phyloP scores from a whole-genome alignment of 2,329 filamentous ascomycete genomes.

The Diaporthe humulicola region DNA sequence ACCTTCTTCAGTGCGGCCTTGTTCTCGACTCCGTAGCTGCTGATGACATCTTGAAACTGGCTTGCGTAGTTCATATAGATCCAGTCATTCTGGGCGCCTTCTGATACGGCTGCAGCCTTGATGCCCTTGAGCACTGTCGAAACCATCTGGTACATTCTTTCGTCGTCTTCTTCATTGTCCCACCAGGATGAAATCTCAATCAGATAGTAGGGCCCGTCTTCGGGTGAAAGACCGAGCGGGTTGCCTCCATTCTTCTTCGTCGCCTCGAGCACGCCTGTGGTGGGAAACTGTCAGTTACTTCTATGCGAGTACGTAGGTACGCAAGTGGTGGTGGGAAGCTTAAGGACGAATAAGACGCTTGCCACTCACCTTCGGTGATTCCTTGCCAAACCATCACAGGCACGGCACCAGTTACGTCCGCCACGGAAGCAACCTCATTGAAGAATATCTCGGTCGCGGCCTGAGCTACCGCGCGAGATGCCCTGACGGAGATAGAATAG shows the following conservation, averaged over 20 bases:
- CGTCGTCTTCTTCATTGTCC: constrained; percentile 41
- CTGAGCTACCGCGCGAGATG: constrained; percentile 40
- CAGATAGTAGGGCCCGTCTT: constrained; percentile 45
- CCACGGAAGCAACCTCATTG: constrained; percentile 28
- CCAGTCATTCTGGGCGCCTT: constrained; percentile 42
- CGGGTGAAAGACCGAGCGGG: constrained; percentile 49
- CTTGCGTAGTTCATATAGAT: constrained; percentile 60
- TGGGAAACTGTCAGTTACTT: neutral
- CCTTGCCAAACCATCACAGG: constrained; percentile 54
- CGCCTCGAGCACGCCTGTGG: constrained; percentile 45
- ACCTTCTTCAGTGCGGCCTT: constrained; percentile 47
- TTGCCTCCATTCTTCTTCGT: constrained; percentile 56
- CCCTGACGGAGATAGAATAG: constrained; percentile 42
- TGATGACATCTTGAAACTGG: constrained; percentile 53
- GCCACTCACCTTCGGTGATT: constrained; percentile 50
- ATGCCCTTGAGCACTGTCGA: constrained; percentile 41
- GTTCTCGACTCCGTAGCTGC: constrained; percentile 55
- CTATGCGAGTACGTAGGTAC: no score
- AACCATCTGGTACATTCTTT: constrained; percentile 40
- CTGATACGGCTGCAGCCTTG: constrained; percentile 37
- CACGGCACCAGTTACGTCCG: constrained; percentile 43
- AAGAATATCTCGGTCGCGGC: constrained; percentile 41
- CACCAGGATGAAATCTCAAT: constrained; percentile 44
- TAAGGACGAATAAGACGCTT: accelerated
- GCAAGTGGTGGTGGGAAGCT: accelerated